phyloP scores from a whole-genome alignment of 768 basidiomycete species.

The Mycena maculata region DNA sequence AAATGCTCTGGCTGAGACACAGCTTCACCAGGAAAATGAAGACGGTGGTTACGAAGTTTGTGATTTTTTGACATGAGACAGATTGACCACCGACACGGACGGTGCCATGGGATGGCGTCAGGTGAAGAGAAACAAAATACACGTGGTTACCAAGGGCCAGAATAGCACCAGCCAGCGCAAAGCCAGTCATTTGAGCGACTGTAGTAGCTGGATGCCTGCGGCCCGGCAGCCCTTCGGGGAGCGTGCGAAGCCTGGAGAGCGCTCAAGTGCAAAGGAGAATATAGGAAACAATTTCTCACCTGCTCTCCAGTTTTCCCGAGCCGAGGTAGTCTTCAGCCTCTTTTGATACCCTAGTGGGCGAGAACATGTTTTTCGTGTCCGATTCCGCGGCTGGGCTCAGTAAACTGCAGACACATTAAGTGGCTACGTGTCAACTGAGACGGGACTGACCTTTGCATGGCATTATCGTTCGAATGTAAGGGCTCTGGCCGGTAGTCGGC shows the following conservation, averaged over 20 bases:
- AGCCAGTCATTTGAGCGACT: slow-evolving; percentile 10
- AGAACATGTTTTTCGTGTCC: background rate
- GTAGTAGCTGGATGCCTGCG: slow-evolving; percentile 3
- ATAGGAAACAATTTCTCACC: background rate
- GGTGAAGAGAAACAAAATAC: slow-evolving; percentile 3
- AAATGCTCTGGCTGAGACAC: slow-evolving; percentile 13
- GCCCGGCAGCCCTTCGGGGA: slow-evolving; percentile 5
- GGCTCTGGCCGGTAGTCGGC: slow-evolving; percentile 13
- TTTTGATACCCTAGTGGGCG: background rate
- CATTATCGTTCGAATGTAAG: slow-evolving; percentile 3
- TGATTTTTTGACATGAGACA: slow-evolving; percentile 1
- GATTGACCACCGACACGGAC: background rate
- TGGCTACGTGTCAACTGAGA: background rate
- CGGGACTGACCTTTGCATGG: background rate
- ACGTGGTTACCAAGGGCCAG: slow-evolving; percentile 5
- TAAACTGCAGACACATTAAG: background rate
- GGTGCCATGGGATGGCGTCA: slow-evolving; percentile 2
- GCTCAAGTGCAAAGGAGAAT: background rate
- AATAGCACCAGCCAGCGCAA: slow-evolving; percentile 6
- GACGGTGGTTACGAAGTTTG: slow-evolving; percentile 7
- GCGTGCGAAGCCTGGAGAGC: background rate
- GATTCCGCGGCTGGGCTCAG: background rate
- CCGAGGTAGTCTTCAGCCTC: background rate
- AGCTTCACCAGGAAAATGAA: slow-evolving; percentile 18
- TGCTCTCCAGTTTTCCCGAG: background rate